A percentile compares a stretch with the other conserved stretches of the same genome.
These are phyloP conservation scores for Elongisporangium anandrum DNA, from an alignment of 352 stramenopile species.

Conservation along the genomic window DNA sequence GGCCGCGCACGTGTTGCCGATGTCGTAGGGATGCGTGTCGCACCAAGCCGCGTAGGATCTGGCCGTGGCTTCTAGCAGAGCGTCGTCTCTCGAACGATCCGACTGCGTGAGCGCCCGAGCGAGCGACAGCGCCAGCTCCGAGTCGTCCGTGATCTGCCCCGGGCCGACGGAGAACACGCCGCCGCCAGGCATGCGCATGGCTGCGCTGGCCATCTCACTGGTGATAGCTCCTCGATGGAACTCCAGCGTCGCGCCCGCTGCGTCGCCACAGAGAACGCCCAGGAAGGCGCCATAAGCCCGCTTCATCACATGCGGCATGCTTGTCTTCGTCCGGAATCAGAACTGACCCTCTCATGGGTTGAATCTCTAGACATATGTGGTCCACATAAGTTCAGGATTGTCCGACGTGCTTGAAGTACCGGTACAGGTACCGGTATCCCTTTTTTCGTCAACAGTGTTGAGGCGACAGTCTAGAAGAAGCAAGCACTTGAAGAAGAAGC, in stretches of 20 bases:
- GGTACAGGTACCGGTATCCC: not conserved
- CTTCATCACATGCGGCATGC: not conserved
- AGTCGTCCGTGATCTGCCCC: constrained; percentile 64
- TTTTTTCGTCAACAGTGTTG: not conserved
- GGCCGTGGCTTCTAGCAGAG: constrained; percentile 37
- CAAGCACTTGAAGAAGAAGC: constrained; percentile 10
- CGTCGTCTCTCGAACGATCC: constrained; percentile 12
- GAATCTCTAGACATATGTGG: not conserved
- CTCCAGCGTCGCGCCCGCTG: constrained; percentile 50
- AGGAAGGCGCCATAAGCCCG: constrained; percentile 45
- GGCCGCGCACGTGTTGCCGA: constrained; percentile 41
- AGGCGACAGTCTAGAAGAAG: constrained; percentile 10
- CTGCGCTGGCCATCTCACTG: constrained; percentile 11
- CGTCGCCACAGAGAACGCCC: constrained; percentile 41
- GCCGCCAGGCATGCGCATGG: constrained; percentile 51
- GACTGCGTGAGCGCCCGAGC: constrained; percentile 16
- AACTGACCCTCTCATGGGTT: not conserved
- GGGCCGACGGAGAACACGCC: constrained; percentile 29
- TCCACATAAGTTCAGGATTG: not conserved
- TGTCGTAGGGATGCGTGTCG: constrained; percentile 37
- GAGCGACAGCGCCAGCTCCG: constrained; percentile 47
- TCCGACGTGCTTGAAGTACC: not conserved
- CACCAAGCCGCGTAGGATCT: constrained; percentile 31
- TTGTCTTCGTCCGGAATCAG: not conserved
- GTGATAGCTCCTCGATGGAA: constrained; percentile 28